Percentiles rank a stretch among this genome's conserved stretches.
phyloP scores from a whole-genome alignment of 2,329 filamentous ascomycete species.

The Penicillium digitatum region DNA sequence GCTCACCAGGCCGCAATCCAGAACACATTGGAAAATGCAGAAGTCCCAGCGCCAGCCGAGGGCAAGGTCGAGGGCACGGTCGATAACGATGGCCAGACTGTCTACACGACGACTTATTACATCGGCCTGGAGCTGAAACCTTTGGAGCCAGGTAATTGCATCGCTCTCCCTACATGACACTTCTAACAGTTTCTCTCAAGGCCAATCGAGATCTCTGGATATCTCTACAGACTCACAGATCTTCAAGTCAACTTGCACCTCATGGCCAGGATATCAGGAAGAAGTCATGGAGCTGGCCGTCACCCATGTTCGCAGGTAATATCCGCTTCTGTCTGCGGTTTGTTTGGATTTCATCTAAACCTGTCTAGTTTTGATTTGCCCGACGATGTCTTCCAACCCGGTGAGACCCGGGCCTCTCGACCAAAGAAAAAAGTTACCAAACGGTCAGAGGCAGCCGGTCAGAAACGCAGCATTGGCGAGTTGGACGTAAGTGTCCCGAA shows the following conservation, averaged over 20 bases:
- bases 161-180: constrained; percentile 17
- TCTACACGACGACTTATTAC: constrained; percentile 92
- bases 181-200: constrained; percentile 32
- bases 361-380: constrained; percentile 72
- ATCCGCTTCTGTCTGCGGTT: constrained; percentile 14
- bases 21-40: constrained; percentile 42
- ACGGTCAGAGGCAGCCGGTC: constrained; percentile 32
- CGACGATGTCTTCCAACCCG: constrained; percentile 77
- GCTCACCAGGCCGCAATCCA: constrained; percentile 49
- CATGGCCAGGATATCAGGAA: constrained; percentile 69
- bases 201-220: constrained; percentile 49
- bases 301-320: constrained; percentile 81
- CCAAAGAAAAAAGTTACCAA: constrained; percentile 52
- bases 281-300: constrained; percentile 76
- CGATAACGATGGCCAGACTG: constrained; percentile 41
- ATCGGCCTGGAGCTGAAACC: constrained; percentile 78
- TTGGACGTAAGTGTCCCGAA: constrained; percentile 43
- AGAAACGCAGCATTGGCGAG: constrained; percentile 41
- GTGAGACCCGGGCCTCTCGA: constrained; percentile 66
- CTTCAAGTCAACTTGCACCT: constrained; percentile 77
- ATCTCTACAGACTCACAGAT: constrained; percentile 72
- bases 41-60: constrained; percentile 35
- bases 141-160: constrained; percentile 63
- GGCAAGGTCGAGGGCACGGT: constrained; percentile 33
- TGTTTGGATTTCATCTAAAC: constrained; percentile 16